A percentile compares a stretch with the other conserved stretches of the same genome.
Evolutionary conservation across 2,329 filamentous ascomycete species (phyloP).

Genomic region (Penicillium verrucosum): DNA sequence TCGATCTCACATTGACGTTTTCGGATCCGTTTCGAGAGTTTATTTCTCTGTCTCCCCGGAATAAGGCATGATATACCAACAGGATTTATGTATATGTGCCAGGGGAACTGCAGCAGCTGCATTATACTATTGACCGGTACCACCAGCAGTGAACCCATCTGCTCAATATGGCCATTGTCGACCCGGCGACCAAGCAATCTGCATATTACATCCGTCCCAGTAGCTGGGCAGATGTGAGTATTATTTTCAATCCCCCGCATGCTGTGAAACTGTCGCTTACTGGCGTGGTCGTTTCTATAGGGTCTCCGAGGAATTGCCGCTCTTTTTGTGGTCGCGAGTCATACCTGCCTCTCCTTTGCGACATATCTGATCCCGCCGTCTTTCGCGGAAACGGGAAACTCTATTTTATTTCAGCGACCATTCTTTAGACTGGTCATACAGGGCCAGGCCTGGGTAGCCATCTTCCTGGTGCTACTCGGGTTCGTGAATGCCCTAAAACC

Average conservation of each 20-base stretch:
- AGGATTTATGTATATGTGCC: constrained; percentile 1
- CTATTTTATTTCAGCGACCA: constrained; percentile 56
- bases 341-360: constrained; percentile 53
- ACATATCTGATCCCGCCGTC: constrained; percentile 50
- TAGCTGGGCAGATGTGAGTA: constrained; percentile 23
- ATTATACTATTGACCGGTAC: constrained; percentile 8
- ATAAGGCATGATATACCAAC: neutral
- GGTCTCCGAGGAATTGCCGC: constrained; percentile 57
- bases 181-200: constrained; percentile 4
- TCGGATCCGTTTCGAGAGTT: neutral
- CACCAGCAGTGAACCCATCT: neutral
- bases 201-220: constrained; percentile 10
- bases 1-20: constrained; percentile 2
- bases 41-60: neutral
- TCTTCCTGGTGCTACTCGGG: constrained; percentile 64
- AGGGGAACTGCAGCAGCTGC: constrained; percentile 3
- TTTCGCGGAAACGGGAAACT: constrained; percentile 43
- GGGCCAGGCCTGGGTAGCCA: constrained; percentile 63
- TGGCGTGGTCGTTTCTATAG: constrained; percentile 29
- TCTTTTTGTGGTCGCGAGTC: constrained; percentile 54
- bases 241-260: neutral
- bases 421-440: constrained; percentile 59
- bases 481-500: constrained; percentile 64
- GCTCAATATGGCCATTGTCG: constrained; percentile 6
- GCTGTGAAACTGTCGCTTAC: neutral